These are phyloP conservation scores for Hamigera avellanea DNA, from an alignment of 495 filamentous ascomycete species.

Conservation along the genomic window DNA sequence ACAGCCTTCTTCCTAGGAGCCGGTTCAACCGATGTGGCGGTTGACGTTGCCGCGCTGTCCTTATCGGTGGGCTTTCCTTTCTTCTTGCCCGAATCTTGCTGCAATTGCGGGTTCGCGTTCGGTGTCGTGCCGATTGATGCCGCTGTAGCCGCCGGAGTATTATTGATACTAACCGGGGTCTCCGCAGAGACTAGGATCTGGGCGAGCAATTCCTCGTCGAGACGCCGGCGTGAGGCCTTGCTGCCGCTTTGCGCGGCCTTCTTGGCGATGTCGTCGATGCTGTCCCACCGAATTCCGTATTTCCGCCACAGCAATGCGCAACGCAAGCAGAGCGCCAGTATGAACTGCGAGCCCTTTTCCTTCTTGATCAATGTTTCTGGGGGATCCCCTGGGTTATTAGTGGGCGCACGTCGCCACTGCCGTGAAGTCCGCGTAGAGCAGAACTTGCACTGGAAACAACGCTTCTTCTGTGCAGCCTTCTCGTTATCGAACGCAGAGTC, in stretches of 20 bases:
- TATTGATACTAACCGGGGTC: conserved; percentile 35
- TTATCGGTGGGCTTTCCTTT: conserved; percentile 42
- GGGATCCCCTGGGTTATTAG: conserved; percentile 57
- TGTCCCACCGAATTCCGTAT: conserved; percentile 92
- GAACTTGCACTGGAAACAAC: conserved; percentile 89
- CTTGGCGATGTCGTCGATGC: conserved; percentile 86
- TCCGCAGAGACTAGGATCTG: conserved; percentile 55
- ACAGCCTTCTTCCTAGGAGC: conserved; percentile 49
- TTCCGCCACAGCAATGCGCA: conserved; percentile 89
- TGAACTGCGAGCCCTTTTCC: conserved; percentile 65
- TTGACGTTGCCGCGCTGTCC: conserved; percentile 36
- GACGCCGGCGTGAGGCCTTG: conserved; percentile 72
- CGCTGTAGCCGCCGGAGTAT: conserved; percentile 32
- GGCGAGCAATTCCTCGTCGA: conserved; percentile 83
- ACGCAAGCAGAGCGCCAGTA: conserved; percentile 76
- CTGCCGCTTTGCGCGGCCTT: conserved; percentile 75
- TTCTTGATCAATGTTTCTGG: conserved; percentile 53
- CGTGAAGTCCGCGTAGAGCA: conserved; percentile 67
- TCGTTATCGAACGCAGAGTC: conserved; percentile 93
- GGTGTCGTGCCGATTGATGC: conserved; percentile 31
- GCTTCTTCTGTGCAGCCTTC: conserved; percentile 69
- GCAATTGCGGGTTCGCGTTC: conserved; percentile 27
- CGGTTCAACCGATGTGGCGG: conserved; percentile 33
- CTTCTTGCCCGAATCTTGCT: conserved; percentile 47
- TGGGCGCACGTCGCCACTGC: conserved; percentile 87